phyloP scores from a whole-genome alignment of 345 rosid genomes.

The Linum lewisii region DNA sequence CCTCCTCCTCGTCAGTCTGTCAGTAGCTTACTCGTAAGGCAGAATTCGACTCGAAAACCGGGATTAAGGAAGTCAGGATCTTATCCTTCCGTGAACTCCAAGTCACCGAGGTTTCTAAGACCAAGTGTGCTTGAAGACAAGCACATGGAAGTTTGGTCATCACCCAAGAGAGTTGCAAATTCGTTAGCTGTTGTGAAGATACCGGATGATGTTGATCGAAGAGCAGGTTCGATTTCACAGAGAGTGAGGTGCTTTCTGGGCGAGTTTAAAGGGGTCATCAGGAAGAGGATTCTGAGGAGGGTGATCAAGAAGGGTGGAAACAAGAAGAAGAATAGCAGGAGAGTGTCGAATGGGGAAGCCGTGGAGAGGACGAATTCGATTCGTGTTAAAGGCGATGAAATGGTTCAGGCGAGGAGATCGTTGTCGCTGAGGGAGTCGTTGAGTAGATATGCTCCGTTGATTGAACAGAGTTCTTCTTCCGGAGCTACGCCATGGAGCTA shows the following conservation, averaged over 20 bases:
- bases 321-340: conserved; percentile 11
- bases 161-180: conserved; percentile 17
- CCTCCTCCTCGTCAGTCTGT: background rate
- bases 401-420: conserved; percentile 23
- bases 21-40: conserved; percentile 25
- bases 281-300: conserved; percentile 43
- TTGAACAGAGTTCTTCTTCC: conserved; percentile 29
- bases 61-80: conserved; percentile 66
- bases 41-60: conserved; percentile 16
- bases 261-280: conserved; percentile 39
- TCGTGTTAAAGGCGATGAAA: conserved; percentile 13
- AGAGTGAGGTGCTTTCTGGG: conserved; percentile 43
- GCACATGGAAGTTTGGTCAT: conserved; percentile 60
- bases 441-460: conserved; percentile 47
- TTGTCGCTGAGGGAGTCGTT: conserved; percentile 42
- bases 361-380: conserved; percentile 3
- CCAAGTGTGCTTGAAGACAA: conserved; percentile 64
- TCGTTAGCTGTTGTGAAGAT: background rate
- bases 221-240: conserved; percentile 9
- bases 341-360: conserved; percentile 11
- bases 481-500: conserved; percentile 24
- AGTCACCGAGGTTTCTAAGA: conserved; percentile 17
- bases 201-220: conserved; percentile 6
- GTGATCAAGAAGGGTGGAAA: conserved; percentile 38
- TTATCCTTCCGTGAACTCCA: conserved; percentile 47